Evolutionary conservation across 305 asterid species (phyloP).

Genomic region (Fraxinus paxiana): DNA sequence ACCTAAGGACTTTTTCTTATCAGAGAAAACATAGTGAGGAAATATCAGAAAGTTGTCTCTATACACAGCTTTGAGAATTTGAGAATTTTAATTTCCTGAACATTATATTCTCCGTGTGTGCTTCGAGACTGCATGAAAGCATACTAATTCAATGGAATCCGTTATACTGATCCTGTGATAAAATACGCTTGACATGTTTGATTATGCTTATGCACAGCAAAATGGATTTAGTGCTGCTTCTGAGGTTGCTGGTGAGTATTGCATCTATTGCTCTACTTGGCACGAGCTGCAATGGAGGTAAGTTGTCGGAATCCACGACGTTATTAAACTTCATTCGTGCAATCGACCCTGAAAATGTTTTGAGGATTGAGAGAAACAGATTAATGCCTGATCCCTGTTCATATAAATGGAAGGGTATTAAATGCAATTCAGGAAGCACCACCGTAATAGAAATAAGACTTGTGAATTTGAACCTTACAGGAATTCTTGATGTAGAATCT

Average conservation of each 20-base stretch:
- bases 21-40: background rate
- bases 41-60: background rate
- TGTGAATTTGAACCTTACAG: background rate
- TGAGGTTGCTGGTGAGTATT: slow-evolving; percentile 9
- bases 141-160: background rate
- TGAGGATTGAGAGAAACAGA: slow-evolving; percentile 1
- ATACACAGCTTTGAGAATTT: background rate
- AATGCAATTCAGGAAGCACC: background rate
- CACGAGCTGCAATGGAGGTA: slow-evolving; percentile 18
- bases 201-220: background rate
- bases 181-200: background rate
- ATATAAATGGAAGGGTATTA: slow-evolving; percentile 17
- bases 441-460: background rate
- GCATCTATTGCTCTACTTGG: slow-evolving; percentile 8
- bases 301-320: slow-evolving; percentile 13
- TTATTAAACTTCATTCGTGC: slow-evolving; percentile 23
- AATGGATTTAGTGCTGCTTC: slow-evolving; percentile 1
- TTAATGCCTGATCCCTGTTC: background rate
- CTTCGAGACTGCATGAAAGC: background rate
- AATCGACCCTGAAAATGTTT: slow-evolving; percentile 29
- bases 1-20: background rate
- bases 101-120: background rate
- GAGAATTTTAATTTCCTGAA: background rate
- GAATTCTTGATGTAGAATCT: background rate
- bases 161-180: background rate